Base-by-base conservation (phyloP, 441 rosid species). In the Cnidoscolus chayamansa region DNA sequence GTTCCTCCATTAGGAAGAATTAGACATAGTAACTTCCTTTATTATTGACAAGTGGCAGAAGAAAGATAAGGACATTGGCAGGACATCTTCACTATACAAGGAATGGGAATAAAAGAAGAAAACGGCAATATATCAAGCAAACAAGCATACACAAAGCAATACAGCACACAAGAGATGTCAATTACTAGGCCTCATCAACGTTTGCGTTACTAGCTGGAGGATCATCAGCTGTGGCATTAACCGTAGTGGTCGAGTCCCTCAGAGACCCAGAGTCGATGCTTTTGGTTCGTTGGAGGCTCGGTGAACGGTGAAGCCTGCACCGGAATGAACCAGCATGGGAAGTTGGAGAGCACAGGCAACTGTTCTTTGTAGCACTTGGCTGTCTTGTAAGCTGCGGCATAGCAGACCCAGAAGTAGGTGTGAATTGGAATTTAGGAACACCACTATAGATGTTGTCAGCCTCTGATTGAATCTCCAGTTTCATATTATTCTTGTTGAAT, bases 271-370 rank as follows among this genome's bases (percentile, higher is more conserved):
- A 60, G 51, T 81, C 90, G 0, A 79, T 78, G 81, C 88, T 83
- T 71, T 79, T 86, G 63, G 86, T 81, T 17, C 82, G 68, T 32
- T 76, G 84, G 63, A 84, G 86, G 72, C 56, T 71, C 2, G 88
- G 86, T 64, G 79, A 54, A 17, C 89, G 87, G 68, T 88, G 92
- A 68, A 86, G 82, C 74, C 88, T 67, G 84, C 90, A 88, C 65
- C 88, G 76, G 72, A 88, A 84, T 8, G 90, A 86, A 60, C 90
- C 90, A 8, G 84, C 81, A 62, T 86, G 90, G 2, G 83, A 84
- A n/a, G 92, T 86, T 20, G 90, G 90, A 43, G 87, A 76, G 72
- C 90, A 88, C 0, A 88, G 74, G 62, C 92, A 86, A n/a, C 11
- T 82, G 53, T 16, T 77, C 80, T 78, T 85, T 2, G 81, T 43